phyloP scores from a whole-genome alignment of 768 basidiomycete genomes.

The Termitomyces sp. region DNA sequence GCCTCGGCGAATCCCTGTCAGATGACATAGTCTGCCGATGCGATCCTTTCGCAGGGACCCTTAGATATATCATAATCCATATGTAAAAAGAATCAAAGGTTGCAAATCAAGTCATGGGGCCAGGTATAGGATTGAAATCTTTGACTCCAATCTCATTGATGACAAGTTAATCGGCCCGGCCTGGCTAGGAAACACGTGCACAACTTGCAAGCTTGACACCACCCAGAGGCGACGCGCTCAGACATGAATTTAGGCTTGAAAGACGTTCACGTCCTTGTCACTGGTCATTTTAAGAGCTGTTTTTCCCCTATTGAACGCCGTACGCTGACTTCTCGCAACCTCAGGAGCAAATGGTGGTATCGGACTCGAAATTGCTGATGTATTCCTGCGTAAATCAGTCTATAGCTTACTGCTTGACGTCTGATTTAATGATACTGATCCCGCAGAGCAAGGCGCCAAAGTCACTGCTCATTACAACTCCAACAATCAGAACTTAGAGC shows the following conservation, averaged over 20 bases:
- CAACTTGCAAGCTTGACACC: background rate
- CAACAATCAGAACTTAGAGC: constrained; percentile 34
- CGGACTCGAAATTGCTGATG: constrained; percentile 52
- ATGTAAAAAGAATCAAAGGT: too few species aligned
- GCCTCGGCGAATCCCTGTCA: background rate
- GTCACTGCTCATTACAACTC: constrained; percentile 72
- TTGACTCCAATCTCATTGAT: too few species aligned
- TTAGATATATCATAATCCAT: too few species aligned
- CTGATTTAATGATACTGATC: background rate
- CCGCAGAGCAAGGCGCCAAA: constrained; percentile 59
- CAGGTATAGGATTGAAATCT: too few species aligned
- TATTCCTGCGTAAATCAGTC: constrained; percentile 46
- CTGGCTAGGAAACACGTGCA: too few species aligned
- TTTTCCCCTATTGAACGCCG: too few species aligned
- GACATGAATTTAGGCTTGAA: constrained; percentile 52
- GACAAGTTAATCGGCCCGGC: too few species aligned
- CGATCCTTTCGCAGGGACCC: too few species aligned
- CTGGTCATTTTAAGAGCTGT: constrained; percentile 35
- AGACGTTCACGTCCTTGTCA: constrained; percentile 62
- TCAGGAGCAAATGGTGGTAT: constrained; percentile 74
- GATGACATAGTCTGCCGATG: background rate
- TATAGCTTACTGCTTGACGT: background rate
- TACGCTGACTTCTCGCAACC: background rate
- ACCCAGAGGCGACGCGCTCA: background rate
- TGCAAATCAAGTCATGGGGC: too few species aligned